Base-by-base conservation (phyloP, 1,284 basidiomycete genomes). In the Puccinia hordei region DNA sequence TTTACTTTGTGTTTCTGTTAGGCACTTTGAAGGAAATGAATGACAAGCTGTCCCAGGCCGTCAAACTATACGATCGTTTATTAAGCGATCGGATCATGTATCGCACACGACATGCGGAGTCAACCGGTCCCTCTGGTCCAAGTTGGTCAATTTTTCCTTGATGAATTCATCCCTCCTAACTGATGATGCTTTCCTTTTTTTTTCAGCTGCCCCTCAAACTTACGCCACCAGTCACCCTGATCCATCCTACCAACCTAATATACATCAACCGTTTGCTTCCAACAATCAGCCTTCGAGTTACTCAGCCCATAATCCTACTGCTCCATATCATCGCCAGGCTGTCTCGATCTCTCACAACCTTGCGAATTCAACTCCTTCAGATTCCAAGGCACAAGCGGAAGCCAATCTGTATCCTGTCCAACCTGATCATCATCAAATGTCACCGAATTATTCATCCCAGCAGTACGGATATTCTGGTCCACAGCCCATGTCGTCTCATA, bases 21-120 rank as follows among this genome's bases (percentile, higher is more conserved):
- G 94, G 94, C 85, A 88, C 94, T 84, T 87, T 98, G 24, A 88
- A 90, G 10, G 93, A 95, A 73, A 97, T 98, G 94, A 93, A 98
- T 84, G 92, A 92, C 81, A 95, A 97, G 85, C 88, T 98, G 2
- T 92, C 93, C 0, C 90, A 96, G 85, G 94, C 93, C 0, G 94
- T 98, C 63, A 91, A 92, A 82, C 87, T 96, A 1, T 98, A 97
- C 85, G 94, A 97, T 83, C 89, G 91, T 75, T 87, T 97, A 19
- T 87, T 97, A 65, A 94, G 94, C 49, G 90, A 93, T 77, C 95
- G 97, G 83, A 87, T 95, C 2, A 88, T 72, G 66, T 79, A 71
- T 72, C 66, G 77, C 41, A 79, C 77, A 0, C 77, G 59, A 61
- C 66, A 66, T 27, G 33, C 53, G 1, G 35, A 75, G 46, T 46